Percentiles rank a stretch among this genome's conserved stretches.
Conservation (phyloP, 2,329 filamentous ascomycete genomes). For the Emergomyces orientalis region DNA sequence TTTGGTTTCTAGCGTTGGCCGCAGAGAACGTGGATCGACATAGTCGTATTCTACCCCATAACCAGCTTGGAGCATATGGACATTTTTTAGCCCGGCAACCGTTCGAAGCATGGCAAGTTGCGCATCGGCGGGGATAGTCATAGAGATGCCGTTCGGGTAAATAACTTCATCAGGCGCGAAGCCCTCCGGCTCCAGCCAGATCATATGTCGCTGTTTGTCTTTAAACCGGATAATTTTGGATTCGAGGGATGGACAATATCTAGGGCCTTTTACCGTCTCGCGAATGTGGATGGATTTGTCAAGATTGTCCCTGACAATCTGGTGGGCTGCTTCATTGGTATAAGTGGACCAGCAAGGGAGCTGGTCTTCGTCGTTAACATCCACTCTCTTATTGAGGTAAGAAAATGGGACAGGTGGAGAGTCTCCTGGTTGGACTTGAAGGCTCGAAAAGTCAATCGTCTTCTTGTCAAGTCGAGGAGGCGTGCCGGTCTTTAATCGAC, state of each 20-base stretch:
- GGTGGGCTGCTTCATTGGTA: slow-evolving; percentile 74
- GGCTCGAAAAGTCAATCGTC: slow-evolving; percentile 65
- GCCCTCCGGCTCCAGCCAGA: slow-evolving; percentile 96
- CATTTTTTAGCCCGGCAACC: slow-evolving; percentile 78
- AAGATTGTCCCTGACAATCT: slow-evolving; percentile 78
- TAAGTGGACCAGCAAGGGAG: slow-evolving; percentile 78
- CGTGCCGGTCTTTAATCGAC: slow-evolving; percentile 89
- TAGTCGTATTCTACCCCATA: slow-evolving; percentile 99
- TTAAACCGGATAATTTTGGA: slow-evolving; percentile 86
- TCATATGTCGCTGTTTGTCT: slow-evolving; percentile 70
- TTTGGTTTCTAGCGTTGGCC: slow-evolving; percentile 89
- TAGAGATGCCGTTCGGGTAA: slow-evolving; percentile 93
- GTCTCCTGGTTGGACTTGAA: slow-evolving; percentile 72
- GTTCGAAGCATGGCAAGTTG: slow-evolving; percentile 80
- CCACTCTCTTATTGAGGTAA: slow-evolving; percentile 70
- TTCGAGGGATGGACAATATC: slow-evolving; percentile 92
- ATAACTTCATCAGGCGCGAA: slow-evolving; percentile 74
- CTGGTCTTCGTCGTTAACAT: slow-evolving; percentile 61
- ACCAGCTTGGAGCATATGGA: slow-evolving; percentile 84
- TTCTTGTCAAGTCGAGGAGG: slow-evolving; percentile 75
- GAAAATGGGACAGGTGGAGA: slow-evolving; percentile 83
- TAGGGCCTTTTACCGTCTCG: slow-evolving; percentile 84
- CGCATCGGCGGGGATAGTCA: slow-evolving; percentile 85
- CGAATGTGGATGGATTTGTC: slow-evolving; percentile 94
- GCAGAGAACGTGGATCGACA: slow-evolving; percentile 81